Percentiles rank a stretch among this genome's conserved stretches.
These are phyloP conservation scores for Hygrocybe punicea DNA, from an alignment of 768 basidiomycete genomes.

Conservation along the genomic window DNA sequence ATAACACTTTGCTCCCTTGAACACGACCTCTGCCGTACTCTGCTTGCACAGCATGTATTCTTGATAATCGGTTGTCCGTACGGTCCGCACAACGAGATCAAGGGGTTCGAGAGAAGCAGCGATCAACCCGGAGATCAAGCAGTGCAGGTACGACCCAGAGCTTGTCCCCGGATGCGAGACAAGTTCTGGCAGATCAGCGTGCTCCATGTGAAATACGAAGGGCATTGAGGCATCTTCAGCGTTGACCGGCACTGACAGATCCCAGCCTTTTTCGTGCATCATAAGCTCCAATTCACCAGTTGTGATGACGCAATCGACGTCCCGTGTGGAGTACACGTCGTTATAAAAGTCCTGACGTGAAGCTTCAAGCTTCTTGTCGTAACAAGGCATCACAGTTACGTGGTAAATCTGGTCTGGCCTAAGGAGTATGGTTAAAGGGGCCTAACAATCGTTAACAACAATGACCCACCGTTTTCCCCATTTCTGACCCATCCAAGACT, in stretches of 20 bases:
- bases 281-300: constrained; percentile 90
- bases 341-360: constrained; percentile 92
- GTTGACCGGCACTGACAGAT: constrained; percentile 56
- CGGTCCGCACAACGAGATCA: constrained; percentile 49
- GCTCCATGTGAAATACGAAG: neutral
- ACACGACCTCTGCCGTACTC: constrained; percentile 59
- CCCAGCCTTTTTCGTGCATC: constrained; percentile 78
- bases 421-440: constrained; percentile 1
- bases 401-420: constrained; percentile 92
- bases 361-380: constrained; percentile 99
- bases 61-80: constrained; percentile 76
- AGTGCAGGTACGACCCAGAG: constrained; percentile 89
- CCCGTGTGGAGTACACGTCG: constrained; percentile 74
- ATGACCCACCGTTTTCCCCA: constrained; percentile 66
- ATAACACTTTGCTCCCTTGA: constrained; percentile 93
- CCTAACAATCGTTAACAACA: neutral
- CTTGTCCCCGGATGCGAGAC: constrained; percentile 78
- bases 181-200: constrained; percentile 58
- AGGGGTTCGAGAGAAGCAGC: constrained; percentile 43
- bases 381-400: constrained; percentile 98
- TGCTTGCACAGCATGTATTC: constrained; percentile 56
- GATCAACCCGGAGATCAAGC: constrained; percentile 60
- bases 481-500: constrained; percentile 72
- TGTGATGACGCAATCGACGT: constrained; percentile 96
- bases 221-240: constrained; percentile 38